Evolutionary conservation across 768 basidiomycete genomes (phyloP), one percentile per base, ranked within the genome.

Genomic region (Gloeopeniophorella convolvens): DNA sequence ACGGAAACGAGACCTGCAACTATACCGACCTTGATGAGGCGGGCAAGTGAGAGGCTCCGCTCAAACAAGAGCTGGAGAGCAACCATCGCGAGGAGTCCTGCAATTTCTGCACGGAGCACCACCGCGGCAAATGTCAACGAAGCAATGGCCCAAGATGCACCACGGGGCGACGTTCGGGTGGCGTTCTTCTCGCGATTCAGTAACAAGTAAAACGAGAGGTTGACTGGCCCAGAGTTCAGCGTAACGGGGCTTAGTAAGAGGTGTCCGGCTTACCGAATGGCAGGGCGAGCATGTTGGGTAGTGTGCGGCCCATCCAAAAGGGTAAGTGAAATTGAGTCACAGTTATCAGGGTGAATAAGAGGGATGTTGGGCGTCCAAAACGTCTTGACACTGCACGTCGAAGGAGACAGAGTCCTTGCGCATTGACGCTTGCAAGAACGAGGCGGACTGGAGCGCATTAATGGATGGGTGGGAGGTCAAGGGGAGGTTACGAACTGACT

Each of bases 201-300:
- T 4, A 86, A 54, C 24, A 78, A 64, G 48, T 68, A 76, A 10
- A 70, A 63, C 0, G 83, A 72, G 16, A 82, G 15, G 50, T 83
- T 89, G 23, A 85, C 87, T 85, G 33, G 12, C 2, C 5, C 26
- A 37, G 11, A 45, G 26, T 18, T 16, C 21, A 50, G 43, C 10
- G 40, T 32, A 46, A 12, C 47, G 33, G 3, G 32, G 42, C 28
- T 13, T 33, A n/a, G 37, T 27, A 43, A 15, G 2, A 26, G 4
- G 23, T 44, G 33, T 23, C 30, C 39, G n/a, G 56, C 68, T 20
- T 55, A 94, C 92, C 88, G 37, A 83, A 79, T 2, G 86, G 70
- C 15, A 93, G 68, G 3, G 92, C 92, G 54, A 93, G 82, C 83
- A 92, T 95, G 64, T 98, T 99, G 1, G 96, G 95, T 6, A 98